Conservation (phyloP, 768 basidiomycete species). For the Suillus alpinus region DNA sequence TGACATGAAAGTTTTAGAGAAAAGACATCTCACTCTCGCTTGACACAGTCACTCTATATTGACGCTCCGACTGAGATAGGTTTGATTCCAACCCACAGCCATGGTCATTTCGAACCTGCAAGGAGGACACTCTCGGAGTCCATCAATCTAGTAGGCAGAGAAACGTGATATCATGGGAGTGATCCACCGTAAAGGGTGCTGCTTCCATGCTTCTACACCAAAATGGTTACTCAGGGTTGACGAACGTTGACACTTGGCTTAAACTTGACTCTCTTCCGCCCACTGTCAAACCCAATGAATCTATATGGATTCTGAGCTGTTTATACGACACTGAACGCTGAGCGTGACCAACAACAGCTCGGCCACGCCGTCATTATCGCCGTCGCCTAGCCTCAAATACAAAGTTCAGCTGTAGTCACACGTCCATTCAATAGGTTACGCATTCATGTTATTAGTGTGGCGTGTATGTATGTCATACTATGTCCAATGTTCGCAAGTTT, state of each 20-base stretch:
- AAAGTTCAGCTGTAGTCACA: background rate
- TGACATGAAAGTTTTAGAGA: slow-evolving; percentile 2
- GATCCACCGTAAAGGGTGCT: background rate
- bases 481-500: background rate
- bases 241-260: too few species aligned
- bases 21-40: background rate
- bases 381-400: too few species aligned
- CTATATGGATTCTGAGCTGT: background rate
- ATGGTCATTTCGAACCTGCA: background rate
- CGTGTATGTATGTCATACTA: background rate
- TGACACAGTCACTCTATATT: background rate
- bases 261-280: background rate
- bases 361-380: background rate
- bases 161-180: background rate
- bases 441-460: background rate
- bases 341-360: too few species aligned
- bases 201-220: background rate
- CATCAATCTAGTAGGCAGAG: background rate
- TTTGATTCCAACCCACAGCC: background rate
- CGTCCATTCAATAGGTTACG: too few species aligned
- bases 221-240: background rate
- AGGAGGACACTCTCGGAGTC: too few species aligned
- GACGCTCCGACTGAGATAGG: background rate
- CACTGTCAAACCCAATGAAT: background rate
- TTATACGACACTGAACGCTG: too few species aligned